Evolutionary conservation across 2,329 filamentous ascomycete species (phyloP).

Genomic region (Hymenoscyphus albidus): DNA sequence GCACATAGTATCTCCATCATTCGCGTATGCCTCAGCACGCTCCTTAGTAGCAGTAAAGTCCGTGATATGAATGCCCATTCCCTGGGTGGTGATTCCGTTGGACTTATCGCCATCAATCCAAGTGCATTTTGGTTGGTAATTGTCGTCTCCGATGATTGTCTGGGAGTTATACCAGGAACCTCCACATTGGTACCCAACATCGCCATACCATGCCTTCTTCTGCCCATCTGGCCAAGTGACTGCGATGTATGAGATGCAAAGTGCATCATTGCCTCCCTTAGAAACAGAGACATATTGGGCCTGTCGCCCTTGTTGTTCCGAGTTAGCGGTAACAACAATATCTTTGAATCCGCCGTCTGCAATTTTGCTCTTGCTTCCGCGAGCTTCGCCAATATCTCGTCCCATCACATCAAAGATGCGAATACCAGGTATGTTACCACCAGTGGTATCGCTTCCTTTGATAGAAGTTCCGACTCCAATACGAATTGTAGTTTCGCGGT

Average conservation of each 20-base stretch:
- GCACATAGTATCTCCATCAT: conserved; percentile 6
- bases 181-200: conserved; percentile 2
- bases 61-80: conserved; percentile 6
- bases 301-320: background rate
- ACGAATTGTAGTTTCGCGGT: background rate
- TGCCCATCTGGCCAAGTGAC: background rate
- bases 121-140: conserved; percentile 2
- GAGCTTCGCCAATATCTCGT: background rate
- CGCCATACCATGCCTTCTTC: background rate
- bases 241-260: conserved; percentile 5
- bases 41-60: conserved; percentile 1
- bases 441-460: conserved; percentile 1
- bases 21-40: background rate
- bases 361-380: background rate
- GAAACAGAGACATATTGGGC: conserved; percentile 2
- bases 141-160: background rate
- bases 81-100: conserved; percentile 9
- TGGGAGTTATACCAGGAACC: background rate
- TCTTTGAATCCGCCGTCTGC: background rate
- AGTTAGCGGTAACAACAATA: background rate
- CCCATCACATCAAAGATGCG: conserved; percentile 3
- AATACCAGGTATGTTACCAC: conserved; percentile 6
- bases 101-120: conserved; percentile 7
- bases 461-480: background rate
- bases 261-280: conserved; percentile 2